A percentile compares a stretch with the other conserved stretches of the same genome.
Conservation (phyloP, 371 early-diverging fungal genomes). For the Mortierella sp. region DNA sequence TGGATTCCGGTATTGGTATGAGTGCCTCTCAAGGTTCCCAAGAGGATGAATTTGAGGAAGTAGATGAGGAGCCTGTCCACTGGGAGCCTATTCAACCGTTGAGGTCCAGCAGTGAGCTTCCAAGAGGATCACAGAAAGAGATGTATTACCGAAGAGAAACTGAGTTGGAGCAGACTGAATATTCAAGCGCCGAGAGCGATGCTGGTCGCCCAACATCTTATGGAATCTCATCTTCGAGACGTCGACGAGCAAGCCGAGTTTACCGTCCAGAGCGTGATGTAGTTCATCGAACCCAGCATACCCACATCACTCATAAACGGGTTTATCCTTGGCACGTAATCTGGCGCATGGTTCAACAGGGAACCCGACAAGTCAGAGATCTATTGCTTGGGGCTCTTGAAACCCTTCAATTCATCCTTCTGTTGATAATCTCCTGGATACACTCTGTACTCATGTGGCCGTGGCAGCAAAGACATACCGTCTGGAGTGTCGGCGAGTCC, state of each 20-base stretch:
- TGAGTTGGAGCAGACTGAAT: neutral
- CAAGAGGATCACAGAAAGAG: neutral
- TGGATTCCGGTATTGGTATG: constrained; percentile 41
- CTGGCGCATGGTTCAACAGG: constrained; percentile 3
- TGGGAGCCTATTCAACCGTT: neutral
- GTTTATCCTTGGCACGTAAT: constrained; percentile 51
- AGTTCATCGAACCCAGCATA: neutral
- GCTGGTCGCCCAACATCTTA: constrained; percentile 2
- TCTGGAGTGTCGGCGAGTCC: constrained; percentile 4
- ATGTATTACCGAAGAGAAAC: constrained; percentile 3
- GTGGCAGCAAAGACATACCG: constrained; percentile 18
- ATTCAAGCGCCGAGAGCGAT: constrained; percentile 14
- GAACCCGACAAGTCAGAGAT: neutral
- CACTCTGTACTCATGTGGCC: constrained; percentile 22
- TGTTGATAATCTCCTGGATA: constrained; percentile 4
- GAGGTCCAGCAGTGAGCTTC: neutral
- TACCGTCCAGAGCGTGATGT: neutral
- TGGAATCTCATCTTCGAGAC: neutral
- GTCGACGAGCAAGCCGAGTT: neutral
- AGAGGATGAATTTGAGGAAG: constrained; percentile 12
- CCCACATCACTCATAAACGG: neutral
- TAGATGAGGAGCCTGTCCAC: constrained; percentile 1
- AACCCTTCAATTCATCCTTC: neutral
- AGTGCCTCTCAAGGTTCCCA: constrained; percentile 15
- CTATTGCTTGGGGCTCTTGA: neutral